Percentiles rank a stretch among this genome's conserved stretches.
Conservation (phyloP, 2,329 filamentous ascomycete species). For the Aspergillus carbonarius region DNA sequence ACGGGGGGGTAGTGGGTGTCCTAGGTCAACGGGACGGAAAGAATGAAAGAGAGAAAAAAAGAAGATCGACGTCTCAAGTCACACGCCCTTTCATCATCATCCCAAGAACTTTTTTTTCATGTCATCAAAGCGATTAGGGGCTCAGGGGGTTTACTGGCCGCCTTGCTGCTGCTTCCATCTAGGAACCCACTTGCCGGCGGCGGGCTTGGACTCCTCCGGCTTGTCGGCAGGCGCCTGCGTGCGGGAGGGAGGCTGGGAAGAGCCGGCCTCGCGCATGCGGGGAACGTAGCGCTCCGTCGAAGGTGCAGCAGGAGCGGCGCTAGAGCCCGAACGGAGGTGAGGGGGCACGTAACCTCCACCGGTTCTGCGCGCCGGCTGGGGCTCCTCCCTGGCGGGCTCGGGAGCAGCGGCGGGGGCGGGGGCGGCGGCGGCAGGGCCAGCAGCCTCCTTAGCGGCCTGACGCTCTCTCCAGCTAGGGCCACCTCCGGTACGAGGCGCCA, state of each 20-base stretch:
- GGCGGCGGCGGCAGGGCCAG: constrained; percentile 25
- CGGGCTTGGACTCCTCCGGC: constrained; percentile 30
- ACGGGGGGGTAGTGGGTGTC: not conserved
- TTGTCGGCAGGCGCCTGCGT: constrained; percentile 22
- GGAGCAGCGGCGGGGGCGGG: constrained; percentile 20
- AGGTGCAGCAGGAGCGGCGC: constrained; percentile 28
- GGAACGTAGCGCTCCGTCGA: constrained; percentile 35
- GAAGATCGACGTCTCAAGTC: constrained; percentile 8
- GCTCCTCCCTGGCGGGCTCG: constrained; percentile 25
- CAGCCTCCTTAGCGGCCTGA: constrained; percentile 51
- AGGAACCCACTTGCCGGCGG: constrained; percentile 36
- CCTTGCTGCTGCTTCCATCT: constrained; percentile 39
- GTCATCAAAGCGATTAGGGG: constrained; percentile 7
- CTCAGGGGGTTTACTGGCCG: constrained; percentile 26
- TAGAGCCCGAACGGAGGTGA: constrained; percentile 37
- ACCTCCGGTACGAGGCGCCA: constrained; percentile 51
- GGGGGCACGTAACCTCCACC: constrained; percentile 41
- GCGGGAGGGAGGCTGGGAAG: constrained; percentile 25
- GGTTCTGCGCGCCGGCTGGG: constrained; percentile 30
- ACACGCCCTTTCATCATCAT: constrained; percentile 12
- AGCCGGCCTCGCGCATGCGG: constrained; percentile 31
- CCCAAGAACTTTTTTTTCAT: constrained; percentile 11
- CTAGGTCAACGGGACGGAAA: not conserved
- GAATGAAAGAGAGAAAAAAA: constrained; percentile 11
- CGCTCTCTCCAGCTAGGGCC: constrained; percentile 60